phyloP scores from a whole-genome alignment of 257 asterid species.

The Osmanthus fragrans region DNA sequence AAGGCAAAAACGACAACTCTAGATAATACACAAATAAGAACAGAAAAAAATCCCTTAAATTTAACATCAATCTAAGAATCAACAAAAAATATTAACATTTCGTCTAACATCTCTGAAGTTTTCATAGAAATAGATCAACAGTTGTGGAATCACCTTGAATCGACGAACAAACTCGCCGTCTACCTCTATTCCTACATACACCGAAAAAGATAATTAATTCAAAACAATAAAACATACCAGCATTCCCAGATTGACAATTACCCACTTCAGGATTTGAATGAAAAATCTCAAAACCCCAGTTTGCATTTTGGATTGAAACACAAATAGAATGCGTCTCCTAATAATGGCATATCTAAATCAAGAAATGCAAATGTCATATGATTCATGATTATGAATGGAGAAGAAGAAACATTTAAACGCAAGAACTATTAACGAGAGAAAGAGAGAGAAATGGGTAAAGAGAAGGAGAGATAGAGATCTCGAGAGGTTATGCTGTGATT shows the following conservation, averaged over 20 bases:
- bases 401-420: slow-evolving; percentile 13
- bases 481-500: slow-evolving; percentile 47
- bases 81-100: background rate
- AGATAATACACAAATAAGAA: background rate
- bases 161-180: slow-evolving; percentile 18
- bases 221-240: slow-evolving; percentile 4
- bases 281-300: slow-evolving; percentile 24
- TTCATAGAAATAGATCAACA: background rate
- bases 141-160: slow-evolving; percentile 21
- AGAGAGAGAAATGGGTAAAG: slow-evolving; percentile 30
- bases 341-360: slow-evolving; percentile 34
- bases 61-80: background rate
- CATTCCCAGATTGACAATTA: slow-evolving; percentile 6
- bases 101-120: background rate
- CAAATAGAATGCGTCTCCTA: slow-evolving; percentile 28
- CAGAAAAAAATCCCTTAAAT: too few relatives aligned
- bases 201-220: slow-evolving; percentile 13
- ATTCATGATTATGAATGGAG: slow-evolving; percentile 10
- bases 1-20: background rate
- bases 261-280: slow-evolving; percentile 28
- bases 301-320: slow-evolving; percentile 23
- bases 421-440: background rate
- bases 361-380: slow-evolving; percentile 15
- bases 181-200: slow-evolving; percentile 34
- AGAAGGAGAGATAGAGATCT: slow-evolving; percentile 24